phyloP scores from a whole-genome alignment of 2,329 filamentous ascomycete genomes.

The Cordyceps cateniannulata region DNA sequence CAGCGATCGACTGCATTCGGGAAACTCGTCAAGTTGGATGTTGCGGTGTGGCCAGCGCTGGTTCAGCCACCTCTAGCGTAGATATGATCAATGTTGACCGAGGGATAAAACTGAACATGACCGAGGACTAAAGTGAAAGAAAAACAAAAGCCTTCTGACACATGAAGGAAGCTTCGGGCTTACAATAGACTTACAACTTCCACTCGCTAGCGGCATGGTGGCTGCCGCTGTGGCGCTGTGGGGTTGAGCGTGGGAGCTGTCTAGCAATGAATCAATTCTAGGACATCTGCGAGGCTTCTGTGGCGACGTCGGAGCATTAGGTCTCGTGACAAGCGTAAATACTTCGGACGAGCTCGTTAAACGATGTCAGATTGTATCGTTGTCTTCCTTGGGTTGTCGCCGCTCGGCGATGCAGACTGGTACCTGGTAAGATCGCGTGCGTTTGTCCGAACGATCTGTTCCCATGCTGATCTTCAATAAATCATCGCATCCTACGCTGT shows the following conservation, averaged over 20 bases:
- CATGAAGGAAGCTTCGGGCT: not conserved
- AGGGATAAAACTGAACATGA: not conserved
- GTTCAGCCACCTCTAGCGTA: not conserved
- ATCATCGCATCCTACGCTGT: not conserved
- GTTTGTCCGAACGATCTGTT: not conserved
- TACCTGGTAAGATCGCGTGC: not conserved
- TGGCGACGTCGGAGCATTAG: not conserved
- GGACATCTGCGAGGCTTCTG: not conserved
- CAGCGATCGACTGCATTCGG: not conserved
- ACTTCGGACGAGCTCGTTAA: not conserved
- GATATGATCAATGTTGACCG: not conserved
- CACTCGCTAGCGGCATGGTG: not conserved
- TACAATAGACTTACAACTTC: not conserved
- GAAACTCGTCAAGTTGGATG: not conserved
- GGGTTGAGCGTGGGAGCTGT: not conserved
- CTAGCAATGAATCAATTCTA: not conserved
- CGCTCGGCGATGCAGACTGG: not conserved
- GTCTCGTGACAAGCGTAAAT: not conserved
- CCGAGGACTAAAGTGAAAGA: not conserved
- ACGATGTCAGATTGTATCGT: not conserved
- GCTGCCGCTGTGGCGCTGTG: conserved; percentile 4
- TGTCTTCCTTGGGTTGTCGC: too few species aligned
- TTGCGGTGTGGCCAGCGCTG: not conserved
- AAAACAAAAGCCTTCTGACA: not conserved
- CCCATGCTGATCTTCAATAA: not conserved